Evolutionary conservation across 768 basidiomycete genomes (phyloP), one percentile per base, ranked within the genome.

Genomic region (Lactarius deliciosus): DNA sequence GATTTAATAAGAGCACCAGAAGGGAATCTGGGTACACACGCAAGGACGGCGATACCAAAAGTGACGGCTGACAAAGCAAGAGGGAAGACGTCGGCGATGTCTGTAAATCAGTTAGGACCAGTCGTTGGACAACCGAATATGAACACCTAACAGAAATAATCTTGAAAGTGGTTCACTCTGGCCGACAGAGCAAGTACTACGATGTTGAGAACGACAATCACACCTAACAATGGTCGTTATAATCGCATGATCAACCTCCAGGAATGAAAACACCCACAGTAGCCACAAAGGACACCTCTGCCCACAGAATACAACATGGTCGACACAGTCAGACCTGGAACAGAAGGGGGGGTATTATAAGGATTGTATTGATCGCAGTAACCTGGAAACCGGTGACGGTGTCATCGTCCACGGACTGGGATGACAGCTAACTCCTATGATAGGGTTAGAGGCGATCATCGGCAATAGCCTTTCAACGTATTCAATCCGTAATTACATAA

Each of bases 41-140:
- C 75, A 45, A 76, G 36, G 38, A 78, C 70, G 43, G 86, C 73
- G 36, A 85, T 64, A 40, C 80, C 73, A 36, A 85, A 72, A 2
- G 84, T 85, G 59, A 79, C 73, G 71, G 85, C 82, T 36, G 85
- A 85, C 43, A 87, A 79, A n/a, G 77, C 81, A 63, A 86, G 76
- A n/a, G 86, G 86, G 72, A 86, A 85, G 28, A 85, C 73, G 74
- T 86, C 85, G 6, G 86, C 86, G 56, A 83, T 75, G 72, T 81
- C 85, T 86, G 68, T 20, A 20, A 34, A 70, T 65, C 64, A 50
- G 36, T 36, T 40, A 53, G 30, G 25, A 43, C 20, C 16, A 22
- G 53, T 22, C 40, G 41, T 41, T 28, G 5, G 18, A 54, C 32
- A 55, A 36, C 11, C n/a, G 6, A 41, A 25, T n/a, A 20, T 2